phyloP scores from a whole-genome alignment of 2,329 filamentous ascomycete species.

The Ophioceras dolichostomum region DNA sequence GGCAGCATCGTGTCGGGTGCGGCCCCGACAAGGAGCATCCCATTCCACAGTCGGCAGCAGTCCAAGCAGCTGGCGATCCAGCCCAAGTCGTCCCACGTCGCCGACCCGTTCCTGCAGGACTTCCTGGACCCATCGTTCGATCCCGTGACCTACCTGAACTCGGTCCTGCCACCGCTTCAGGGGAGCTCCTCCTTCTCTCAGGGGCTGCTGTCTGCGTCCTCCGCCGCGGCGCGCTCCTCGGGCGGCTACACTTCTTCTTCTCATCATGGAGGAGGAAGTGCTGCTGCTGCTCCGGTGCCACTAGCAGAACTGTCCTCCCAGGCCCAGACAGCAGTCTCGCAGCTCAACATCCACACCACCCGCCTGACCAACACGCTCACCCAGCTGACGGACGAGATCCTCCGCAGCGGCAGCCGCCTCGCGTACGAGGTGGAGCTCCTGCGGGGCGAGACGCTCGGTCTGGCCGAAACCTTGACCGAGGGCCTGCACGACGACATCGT shows the following conservation, averaged over 20 bases:
- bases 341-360: constrained; percentile 79
- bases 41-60: constrained; percentile 27
- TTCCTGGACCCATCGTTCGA: constrained; percentile 73
- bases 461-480: constrained; percentile 68
- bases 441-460: constrained; percentile 72
- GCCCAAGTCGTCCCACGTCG: constrained; percentile 48
- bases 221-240: constrained; percentile 8
- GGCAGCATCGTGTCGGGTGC: constrained; percentile 28
- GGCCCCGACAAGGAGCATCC: constrained; percentile 20
- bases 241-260: too few species aligned
- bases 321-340: constrained; percentile 73
- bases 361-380: constrained; percentile 72
- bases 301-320: constrained; percentile 69
- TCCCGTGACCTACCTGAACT: constrained; percentile 74
- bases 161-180: constrained; percentile 57
- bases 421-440: constrained; percentile 92
- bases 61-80: constrained; percentile 22
- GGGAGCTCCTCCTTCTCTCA: constrained; percentile 17
- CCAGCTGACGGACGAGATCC: constrained; percentile 85
- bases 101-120: constrained; percentile 60
- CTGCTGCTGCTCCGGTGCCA: constrained; percentile 31
- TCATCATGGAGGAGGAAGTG: constrained; percentile 15
- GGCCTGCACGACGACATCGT: constrained; percentile 58
- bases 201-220: constrained; percentile 2
- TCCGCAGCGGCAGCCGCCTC: constrained; percentile 75